These are phyloP conservation scores for Comarum palustre DNA, from an alignment of 306 rosid species.

Conservation along the genomic window DNA sequence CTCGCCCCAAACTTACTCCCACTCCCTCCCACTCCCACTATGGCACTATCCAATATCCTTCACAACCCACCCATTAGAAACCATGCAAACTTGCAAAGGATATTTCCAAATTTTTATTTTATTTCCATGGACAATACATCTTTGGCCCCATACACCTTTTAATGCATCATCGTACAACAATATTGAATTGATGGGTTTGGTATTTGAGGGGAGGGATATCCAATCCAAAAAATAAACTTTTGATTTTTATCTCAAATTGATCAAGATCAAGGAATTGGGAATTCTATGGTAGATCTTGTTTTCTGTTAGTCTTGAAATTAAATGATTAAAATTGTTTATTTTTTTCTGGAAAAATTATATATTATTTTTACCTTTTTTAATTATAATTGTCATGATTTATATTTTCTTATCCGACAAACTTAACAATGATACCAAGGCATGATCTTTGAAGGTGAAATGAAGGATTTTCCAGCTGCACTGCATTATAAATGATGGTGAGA, in stretches of 20 bases:
- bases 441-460: not conserved
- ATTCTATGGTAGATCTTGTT: not conserved
- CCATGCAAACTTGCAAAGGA: constrained; percentile 22
- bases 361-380: not conserved
- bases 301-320: not conserved
- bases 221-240: not conserved
- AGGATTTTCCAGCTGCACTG: not conserved
- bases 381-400: not conserved
- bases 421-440: not conserved
- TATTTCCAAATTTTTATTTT: constrained; percentile 6
- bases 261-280: not conserved
- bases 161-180: not conserved
- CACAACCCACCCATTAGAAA: constrained; percentile 17
- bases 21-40: constrained; percentile 52
- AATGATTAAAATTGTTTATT: not conserved
- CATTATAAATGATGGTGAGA: too few relatives aligned
- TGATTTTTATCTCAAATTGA: too few relatives aligned
- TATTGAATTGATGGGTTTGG: constrained; percentile 2
- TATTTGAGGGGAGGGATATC: not conserved
- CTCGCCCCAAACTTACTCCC: constrained; percentile 34
- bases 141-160: constrained; percentile 16
- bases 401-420: not conserved
- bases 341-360: not conserved
- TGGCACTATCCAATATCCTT: constrained; percentile 32
- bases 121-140: not conserved